Evolutionary conservation across 495 filamentous ascomycete genomes (phyloP), one percentile per base, ranked within the genome.

Genomic region (Penicillium verhagenii): DNA sequence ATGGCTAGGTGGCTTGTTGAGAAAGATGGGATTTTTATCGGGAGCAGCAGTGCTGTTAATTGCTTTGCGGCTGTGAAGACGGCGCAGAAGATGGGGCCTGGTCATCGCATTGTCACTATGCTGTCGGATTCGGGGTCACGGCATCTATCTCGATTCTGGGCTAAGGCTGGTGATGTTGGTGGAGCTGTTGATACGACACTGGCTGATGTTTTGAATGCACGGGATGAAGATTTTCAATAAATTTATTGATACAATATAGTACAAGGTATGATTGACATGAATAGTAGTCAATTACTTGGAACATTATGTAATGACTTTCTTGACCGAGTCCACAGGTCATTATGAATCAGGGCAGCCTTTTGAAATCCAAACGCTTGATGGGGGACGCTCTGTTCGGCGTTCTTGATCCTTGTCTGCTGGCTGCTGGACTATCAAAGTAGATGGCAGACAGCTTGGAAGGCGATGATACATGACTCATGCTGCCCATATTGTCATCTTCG

Each of bases 1-100:
- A 97, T 99, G 95, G 94, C 93, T 14, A 77, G 90, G 56, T 96
- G 91, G 88, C 73, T 99, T 29, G 94, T 96, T 3, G 92, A 97
- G 78, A 89, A 92, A 61, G 94, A 99, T 67, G 94, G 94, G 0
- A 86, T 99, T 31, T 99, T 99, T 64, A 78, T 90, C 28, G 94
- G 94, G 8, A 96, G 92, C 60, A 96, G 90, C 65, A 96, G 87
- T 69, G 90, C 93, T 16, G 93, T 97, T 14, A 99, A 99, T 65
- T 97, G 92, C 63, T 89, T 97, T 51, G 94, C 92, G 5, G 91
- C 94, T 3, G 89, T 91, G 10, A 82, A 86, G 53, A 85, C 86
- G 7, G 94, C 93, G 19, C 75, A 87, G 65, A 77, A 77, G 52
- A 71, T 97, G 52, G 91, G 87, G 0, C 83, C 81, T n/a, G 87